Conservation (phyloP, 2,329 filamentous ascomycete species). For the Chrysoporthe austroafricana region DNA sequence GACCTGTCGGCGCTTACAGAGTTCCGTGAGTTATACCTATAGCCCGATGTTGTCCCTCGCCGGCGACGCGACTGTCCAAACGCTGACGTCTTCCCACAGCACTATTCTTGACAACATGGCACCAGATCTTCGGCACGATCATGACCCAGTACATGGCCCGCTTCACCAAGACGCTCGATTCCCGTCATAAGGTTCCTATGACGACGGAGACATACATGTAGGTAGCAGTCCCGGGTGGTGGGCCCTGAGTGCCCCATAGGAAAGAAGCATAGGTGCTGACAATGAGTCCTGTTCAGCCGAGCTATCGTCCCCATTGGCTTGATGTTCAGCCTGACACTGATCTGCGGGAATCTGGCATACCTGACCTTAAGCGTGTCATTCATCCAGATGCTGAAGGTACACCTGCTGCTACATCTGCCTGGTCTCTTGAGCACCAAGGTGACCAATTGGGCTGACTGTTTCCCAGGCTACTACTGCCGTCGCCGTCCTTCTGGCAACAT, state of each 20-base stretch:
- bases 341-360: slow-evolving; percentile 90
- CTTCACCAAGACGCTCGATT: slow-evolving; percentile 83
- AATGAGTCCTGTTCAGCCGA: slow-evolving; percentile 58
- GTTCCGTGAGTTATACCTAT: slow-evolving; percentile 17
- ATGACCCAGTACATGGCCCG: slow-evolving; percentile 89
- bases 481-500: slow-evolving; percentile 82
- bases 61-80: not conserved
- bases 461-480: slow-evolving; percentile 83
- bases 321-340: slow-evolving; percentile 89
- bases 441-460: not conserved
- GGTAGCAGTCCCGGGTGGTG: not conserved
- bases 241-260: not conserved
- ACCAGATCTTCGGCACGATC: slow-evolving; percentile 83
- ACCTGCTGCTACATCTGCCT: not conserved
- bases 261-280: slow-evolving; percentile 51
- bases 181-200: slow-evolving; percentile 92
- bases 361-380: slow-evolving; percentile 89
- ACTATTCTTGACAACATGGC: slow-evolving; percentile 88
- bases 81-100: slow-evolving; percentile 52
- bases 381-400: slow-evolving; percentile 94
- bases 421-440: not conserved
- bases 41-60: not conserved
- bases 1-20: slow-evolving; percentile 6
- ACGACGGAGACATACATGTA: slow-evolving; percentile 51
- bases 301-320: slow-evolving; percentile 88